Evolutionary conservation across 306 rosid genomes (phyloP), one percentile per base, ranked within the genome.

Genomic region (Hippophae gyantsensis): DNA sequence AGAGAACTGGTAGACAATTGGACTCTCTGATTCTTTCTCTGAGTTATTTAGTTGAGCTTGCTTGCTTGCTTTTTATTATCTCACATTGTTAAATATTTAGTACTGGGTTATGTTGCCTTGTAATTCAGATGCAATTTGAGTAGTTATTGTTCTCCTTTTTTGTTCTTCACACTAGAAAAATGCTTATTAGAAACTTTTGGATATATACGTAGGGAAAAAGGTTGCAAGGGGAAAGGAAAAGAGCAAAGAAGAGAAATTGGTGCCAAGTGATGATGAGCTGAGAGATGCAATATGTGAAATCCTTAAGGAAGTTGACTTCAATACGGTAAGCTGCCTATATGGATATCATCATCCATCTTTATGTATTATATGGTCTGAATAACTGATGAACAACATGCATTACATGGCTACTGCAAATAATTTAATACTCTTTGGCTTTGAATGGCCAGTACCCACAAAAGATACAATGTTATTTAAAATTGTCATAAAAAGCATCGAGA

Each of bases 281-380:
- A 85, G 86, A 71, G 76, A 88, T 72, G 88, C 95, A 25, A 84
- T 86, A 44, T 85, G 93, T 72, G 95, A 82, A 79, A 85, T 86
- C 76, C 99, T 92, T 64, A 88, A 88, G 84, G 88, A 81, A 70
- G 99, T 92, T 14, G 95, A 92, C 96, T 92, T 92, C 73, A 92
- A 84, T 72, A 92, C 99, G 65, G 99, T 92, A 82, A 72, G 86
- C 50, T 51, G 49, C 56, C 13, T 38, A 59, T 56, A 11, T 43
- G 23, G 51, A 2, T 58, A 43, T 18, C 61, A 12, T 58, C 10
- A 10, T 60, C 26, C 43, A 18, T 54, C 13, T n/a, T 55, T 54
- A 13, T 10, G 50, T 11, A 27, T 42, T 26, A 48, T 12, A 11
- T 42, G 25, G 13, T 9, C 55, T 45, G 52, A 23, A 52, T 54